A percentile compares a stretch with the other conserved stretches of the same genome.
Conservation (phyloP, 192 early-diverging fungal species). For the Mortierella claussenii region DNA sequence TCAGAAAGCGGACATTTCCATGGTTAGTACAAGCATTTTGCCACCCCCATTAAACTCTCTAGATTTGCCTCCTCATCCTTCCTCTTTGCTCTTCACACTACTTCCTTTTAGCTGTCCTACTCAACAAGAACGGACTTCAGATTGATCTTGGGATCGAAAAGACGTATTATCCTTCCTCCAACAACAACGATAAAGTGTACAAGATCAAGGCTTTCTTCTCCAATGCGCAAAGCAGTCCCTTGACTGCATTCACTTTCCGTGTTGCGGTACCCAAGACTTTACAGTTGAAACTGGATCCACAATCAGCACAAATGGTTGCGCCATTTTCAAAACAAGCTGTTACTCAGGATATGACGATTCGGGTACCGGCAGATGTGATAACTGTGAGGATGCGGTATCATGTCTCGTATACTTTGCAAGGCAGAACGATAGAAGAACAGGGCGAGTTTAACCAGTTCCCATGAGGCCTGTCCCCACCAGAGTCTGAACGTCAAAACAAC, state of each 20-base stretch:
- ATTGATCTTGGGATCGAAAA: slow-evolving; percentile 52
- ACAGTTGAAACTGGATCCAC: slow-evolving; percentile 58
- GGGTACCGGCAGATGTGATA: slow-evolving; percentile 30
- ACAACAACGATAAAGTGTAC: slow-evolving; percentile 9
- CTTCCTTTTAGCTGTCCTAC: slow-evolving; percentile 48
- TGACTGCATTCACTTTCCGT: slow-evolving; percentile 53
- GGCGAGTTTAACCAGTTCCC: slow-evolving; percentile 54
- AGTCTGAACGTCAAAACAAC: too few species aligned
- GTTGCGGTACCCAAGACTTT: slow-evolving; percentile 62
- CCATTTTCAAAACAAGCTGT: slow-evolving; percentile 51
- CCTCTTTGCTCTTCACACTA: too few species aligned
- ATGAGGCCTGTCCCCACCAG: too few species aligned
- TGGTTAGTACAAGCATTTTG: neutral
- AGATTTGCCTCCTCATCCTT: too few species aligned
- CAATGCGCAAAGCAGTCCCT: slow-evolving; percentile 55
- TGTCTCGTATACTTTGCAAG: slow-evolving; percentile 56
- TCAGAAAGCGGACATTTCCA: neutral
- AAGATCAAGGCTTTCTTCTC: slow-evolving; percentile 59
- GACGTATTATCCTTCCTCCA: neutral
- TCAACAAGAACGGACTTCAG: slow-evolving; percentile 60
- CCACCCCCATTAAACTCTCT: neutral
- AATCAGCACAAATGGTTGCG: slow-evolving; percentile 54
- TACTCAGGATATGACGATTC: slow-evolving; percentile 53
- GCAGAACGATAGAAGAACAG: slow-evolving; percentile 58
- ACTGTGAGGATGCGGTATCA: slow-evolving; percentile 57